Conservation (phyloP, 345 rosid genomes). For the Gossypioides kirkii region DNA sequence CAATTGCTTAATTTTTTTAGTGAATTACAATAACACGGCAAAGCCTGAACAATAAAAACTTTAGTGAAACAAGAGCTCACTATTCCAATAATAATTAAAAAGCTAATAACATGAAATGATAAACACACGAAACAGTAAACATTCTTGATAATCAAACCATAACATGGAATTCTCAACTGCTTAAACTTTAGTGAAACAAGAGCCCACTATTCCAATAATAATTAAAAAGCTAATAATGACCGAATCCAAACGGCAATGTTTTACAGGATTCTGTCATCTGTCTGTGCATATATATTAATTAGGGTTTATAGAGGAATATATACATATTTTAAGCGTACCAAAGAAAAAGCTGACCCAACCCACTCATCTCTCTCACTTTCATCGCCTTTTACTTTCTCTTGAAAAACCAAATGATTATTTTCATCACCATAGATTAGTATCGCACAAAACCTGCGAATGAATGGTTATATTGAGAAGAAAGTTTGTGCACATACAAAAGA, state of each 20-base stretch:
- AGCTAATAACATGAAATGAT: too few relatives aligned
- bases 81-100: neutral
- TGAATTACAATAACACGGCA: too few relatives aligned
- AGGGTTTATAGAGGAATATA: neutral
- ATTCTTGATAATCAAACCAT: too few relatives aligned
- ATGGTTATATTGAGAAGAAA: neutral
- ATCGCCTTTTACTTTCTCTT: constrained; percentile 13
- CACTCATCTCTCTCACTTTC: constrained; percentile 15
- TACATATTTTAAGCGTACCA: neutral
- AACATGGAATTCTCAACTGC: neutral
- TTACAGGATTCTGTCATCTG: constrained; percentile 1
- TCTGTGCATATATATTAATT: neutral
- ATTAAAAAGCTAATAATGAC: constrained; percentile 1
- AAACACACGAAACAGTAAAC: too few relatives aligned
- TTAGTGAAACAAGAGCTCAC: neutral
- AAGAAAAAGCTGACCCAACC: neutral
- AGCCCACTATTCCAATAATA: neutral
- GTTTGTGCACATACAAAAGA: neutral
- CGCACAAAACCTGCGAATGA: constrained; percentile 8
- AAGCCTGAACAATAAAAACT: too few relatives aligned
- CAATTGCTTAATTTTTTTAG: neutral
- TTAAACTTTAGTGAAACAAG: neutral
- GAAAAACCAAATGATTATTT: constrained; percentile 24
- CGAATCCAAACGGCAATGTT: constrained; percentile 3
- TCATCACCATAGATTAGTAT: constrained; percentile 19